Conservation (phyloP, 768 basidiomycete species). For the Trametes punicea region DNA sequence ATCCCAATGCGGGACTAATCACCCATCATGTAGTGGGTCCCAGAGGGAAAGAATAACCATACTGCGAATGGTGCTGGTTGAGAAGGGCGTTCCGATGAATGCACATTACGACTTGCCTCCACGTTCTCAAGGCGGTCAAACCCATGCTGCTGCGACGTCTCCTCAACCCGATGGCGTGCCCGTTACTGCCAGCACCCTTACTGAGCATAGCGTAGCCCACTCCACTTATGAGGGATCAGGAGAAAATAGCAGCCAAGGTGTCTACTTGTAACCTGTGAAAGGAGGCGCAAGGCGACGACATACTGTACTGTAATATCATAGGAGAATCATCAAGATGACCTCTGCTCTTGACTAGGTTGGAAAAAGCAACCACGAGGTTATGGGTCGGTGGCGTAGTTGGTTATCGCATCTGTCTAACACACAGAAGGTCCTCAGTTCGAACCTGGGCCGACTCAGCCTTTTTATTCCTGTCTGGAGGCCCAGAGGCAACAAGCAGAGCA, state of each 20-base stretch:
- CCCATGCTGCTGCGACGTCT: neutral
- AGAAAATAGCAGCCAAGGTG: no score
- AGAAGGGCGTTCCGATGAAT: conserved; percentile 50
- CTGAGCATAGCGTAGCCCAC: no score
- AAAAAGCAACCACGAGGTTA: neutral
- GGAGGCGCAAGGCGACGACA: no score
- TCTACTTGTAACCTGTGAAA: no score
- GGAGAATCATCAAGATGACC: no score
- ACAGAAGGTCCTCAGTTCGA: conserved; percentile 10
- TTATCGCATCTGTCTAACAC: conserved; percentile 83
- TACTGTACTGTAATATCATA: no score
- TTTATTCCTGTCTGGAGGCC: neutral
- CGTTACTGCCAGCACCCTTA: neutral
- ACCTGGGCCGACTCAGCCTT: conserved; percentile 6
- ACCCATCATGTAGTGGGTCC: conserved; percentile 48
- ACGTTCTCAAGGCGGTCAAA: neutral
- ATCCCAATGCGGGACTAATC: neutral
- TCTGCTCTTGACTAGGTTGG: neutral
- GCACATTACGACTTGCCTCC: conserved; percentile 42
- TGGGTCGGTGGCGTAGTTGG: conserved; percentile 70
- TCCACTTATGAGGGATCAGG: no score
- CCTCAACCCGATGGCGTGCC: neutral
- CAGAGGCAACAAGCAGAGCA: no score
- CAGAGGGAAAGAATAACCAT: conserved; percentile 74
- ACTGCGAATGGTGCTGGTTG: conserved; percentile 57